These are phyloP conservation scores for Agastache rugosa DNA, from an alignment of 257 asterid genomes.

Conservation along the genomic window DNA sequence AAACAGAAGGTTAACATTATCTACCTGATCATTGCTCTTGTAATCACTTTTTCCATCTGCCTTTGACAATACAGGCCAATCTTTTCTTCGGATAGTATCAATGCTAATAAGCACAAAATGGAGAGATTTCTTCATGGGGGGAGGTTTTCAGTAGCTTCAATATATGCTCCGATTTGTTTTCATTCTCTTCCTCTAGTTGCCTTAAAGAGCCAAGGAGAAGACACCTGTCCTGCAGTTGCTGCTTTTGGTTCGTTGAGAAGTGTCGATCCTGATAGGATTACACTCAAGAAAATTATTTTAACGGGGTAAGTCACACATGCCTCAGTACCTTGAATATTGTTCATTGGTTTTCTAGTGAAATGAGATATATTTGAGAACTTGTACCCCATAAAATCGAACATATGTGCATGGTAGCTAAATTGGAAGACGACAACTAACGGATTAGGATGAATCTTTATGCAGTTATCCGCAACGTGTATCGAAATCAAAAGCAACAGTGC, in stretches of 20 bases:
- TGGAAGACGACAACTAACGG: slow-evolving; percentile 23
- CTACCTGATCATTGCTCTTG: neutral
- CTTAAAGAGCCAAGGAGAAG: slow-evolving; percentile 67
- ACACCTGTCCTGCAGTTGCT: slow-evolving; percentile 64
- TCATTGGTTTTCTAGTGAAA: neutral
- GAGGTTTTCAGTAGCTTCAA: slow-evolving; percentile 80
- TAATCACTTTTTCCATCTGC: slow-evolving; percentile 24
- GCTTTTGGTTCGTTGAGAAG: slow-evolving; percentile 86
- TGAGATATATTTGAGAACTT: neutral
- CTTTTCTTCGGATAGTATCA: slow-evolving; percentile 77
- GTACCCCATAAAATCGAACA: neutral
- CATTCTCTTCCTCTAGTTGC: slow-evolving; percentile 81
- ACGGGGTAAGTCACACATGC: slow-evolving; percentile 70
- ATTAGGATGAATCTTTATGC: slow-evolving; percentile 44
- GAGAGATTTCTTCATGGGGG: slow-evolving; percentile 98
- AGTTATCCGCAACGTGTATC: slow-evolving; percentile 98
- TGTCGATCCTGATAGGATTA: slow-evolving; percentile 82
- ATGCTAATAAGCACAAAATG: slow-evolving; percentile 89
- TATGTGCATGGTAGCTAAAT: neutral
- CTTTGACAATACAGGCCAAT: slow-evolving; percentile 68
- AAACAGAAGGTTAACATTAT: slow-evolving; percentile 4
- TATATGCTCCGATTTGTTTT: slow-evolving; percentile 86
- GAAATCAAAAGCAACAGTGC: slow-evolving; percentile 84
- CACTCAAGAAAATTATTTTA: slow-evolving; percentile 86
- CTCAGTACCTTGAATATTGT: neutral